Conservation (phyloP, 768 basidiomycete genomes). For the Epithele typhae region DNA sequence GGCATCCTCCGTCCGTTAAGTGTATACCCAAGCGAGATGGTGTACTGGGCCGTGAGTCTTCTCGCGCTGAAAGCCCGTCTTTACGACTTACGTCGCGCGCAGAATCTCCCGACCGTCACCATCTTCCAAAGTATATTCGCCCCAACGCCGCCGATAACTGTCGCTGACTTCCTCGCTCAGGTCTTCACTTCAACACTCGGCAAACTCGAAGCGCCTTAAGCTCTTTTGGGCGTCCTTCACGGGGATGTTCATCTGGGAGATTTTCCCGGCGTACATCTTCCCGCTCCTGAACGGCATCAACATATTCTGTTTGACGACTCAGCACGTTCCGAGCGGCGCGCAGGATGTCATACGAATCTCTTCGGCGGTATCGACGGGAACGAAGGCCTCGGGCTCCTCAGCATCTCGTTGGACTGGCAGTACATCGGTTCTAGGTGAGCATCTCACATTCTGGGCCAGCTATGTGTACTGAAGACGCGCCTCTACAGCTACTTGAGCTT, state of each 20-base stretch:
- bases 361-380: conserved; percentile 67
- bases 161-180: conserved; percentile 29
- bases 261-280: conserved; percentile 56
- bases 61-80: neutral
- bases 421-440: conserved; percentile 45
- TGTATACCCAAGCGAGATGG: conserved; percentile 61
- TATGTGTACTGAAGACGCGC: too few relatives aligned
- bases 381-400: conserved; percentile 60
- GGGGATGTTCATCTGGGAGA: conserved; percentile 49
- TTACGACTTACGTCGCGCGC: neutral
- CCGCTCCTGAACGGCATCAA: conserved; percentile 59
- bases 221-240: conserved; percentile 49
- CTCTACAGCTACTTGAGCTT: conserved; percentile 44
- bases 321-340: conserved; percentile 38
- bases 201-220: conserved; percentile 44
- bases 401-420: conserved; percentile 67
- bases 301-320: conserved; percentile 57
- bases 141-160: conserved; percentile 8
- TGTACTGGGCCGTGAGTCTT: conserved; percentile 49
- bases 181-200: conserved; percentile 44
- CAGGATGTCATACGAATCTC: conserved; percentile 52
- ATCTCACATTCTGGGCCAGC: too few relatives aligned
- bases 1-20: conserved; percentile 55
- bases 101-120: conserved; percentile 56
- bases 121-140: conserved; percentile 47